phyloP scores from a whole-genome alignment of 2,329 filamentous ascomycete species.

The Hymenoscyphus linearis region DNA sequence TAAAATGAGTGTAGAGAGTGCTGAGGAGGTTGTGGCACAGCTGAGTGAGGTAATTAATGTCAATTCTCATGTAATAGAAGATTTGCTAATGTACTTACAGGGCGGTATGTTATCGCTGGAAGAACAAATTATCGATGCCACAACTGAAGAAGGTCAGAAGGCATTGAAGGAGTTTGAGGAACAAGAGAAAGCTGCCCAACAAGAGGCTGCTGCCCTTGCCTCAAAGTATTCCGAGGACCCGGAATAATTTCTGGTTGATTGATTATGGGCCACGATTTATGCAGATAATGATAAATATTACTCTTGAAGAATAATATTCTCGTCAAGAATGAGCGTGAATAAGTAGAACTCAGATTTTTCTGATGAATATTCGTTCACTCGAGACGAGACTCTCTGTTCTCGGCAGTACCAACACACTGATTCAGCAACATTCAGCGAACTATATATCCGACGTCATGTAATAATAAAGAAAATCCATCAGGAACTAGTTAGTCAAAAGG shows the following conservation, averaged over 20 bases:
- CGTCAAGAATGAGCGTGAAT: background rate
- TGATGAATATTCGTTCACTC: background rate
- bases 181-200: conserved; percentile 36
- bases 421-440: background rate
- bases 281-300: background rate
- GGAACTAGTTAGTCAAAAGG: background rate
- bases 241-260: conserved; percentile 24
- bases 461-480: background rate
- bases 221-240: conserved; percentile 33
- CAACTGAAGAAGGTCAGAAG: conserved; percentile 77
- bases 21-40: conserved; percentile 77
- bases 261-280: background rate
- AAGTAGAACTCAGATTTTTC: background rate
- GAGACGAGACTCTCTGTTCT: background rate
- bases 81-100: conserved; percentile 31
- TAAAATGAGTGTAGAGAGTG: conserved; percentile 82
- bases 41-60: conserved; percentile 57
- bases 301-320: background rate
- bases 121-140: conserved; percentile 91
- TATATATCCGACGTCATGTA: background rate
- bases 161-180: conserved; percentile 71
- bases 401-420: background rate
- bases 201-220: conserved; percentile 12
- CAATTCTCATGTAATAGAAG: background rate
- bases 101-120: conserved; percentile 88